Conservation (phyloP, 129 eudicot species). For the Dittrichia graveolens region DNA sequence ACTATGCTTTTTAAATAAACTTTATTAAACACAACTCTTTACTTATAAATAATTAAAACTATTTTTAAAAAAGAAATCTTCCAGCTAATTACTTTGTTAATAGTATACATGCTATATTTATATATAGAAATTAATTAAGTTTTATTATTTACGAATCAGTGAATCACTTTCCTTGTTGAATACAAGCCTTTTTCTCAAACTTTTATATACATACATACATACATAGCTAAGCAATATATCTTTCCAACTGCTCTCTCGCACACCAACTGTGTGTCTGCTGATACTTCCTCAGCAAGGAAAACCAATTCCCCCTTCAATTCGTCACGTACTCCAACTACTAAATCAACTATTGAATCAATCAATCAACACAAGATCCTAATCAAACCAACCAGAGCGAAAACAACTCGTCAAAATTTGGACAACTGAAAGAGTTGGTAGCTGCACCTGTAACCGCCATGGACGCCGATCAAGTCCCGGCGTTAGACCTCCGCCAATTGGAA, state of each 20-base stretch:
- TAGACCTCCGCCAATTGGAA: constrained; percentile 48
- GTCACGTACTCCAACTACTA: constrained; percentile 25
- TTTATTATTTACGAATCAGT: no score
- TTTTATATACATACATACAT: no score
- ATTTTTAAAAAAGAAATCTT: no score
- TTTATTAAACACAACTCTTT: no score
- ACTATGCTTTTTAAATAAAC: no score
- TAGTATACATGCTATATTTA: no score
- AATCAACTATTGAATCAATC: constrained; percentile 2
- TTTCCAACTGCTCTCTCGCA: constrained; percentile 22
- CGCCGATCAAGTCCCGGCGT: constrained; percentile 26
- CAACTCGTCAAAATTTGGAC: background rate
- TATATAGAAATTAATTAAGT: no score
- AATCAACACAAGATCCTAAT: background rate
- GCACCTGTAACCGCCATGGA: constrained; percentile 40
- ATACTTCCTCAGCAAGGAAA: constrained; percentile 34
- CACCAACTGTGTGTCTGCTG: constrained; percentile 26
- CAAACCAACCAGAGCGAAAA: background rate
- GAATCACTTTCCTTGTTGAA: constrained; percentile 18
- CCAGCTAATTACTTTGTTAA: no score
- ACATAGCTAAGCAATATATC: constrained; percentile 19
- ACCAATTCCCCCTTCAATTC: constrained; percentile 23
- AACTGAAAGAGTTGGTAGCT: background rate
- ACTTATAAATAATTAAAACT: no score
- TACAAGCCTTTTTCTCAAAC: constrained; percentile 10